phyloP scores from a whole-genome alignment of 768 basidiomycete species.

The Mycena galopus region DNA sequence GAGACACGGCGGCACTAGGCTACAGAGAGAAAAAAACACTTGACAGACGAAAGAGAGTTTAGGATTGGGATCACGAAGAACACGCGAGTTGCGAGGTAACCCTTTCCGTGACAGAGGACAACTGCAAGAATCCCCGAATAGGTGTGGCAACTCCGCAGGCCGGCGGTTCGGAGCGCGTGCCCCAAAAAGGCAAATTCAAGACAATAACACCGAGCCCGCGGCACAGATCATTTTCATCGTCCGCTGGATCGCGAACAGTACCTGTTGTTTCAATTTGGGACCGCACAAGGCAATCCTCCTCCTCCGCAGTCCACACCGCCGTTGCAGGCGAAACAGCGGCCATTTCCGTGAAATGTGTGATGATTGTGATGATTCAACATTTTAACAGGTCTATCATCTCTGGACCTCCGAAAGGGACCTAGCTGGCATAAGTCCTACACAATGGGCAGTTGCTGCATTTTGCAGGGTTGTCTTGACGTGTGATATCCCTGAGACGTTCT shows the following conservation, averaged over 20 bases:
- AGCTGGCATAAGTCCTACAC: no score
- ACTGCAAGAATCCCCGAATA: constrained; percentile 29
- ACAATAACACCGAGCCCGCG: background rate
- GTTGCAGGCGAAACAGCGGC: background rate
- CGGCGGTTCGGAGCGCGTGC: background rate
- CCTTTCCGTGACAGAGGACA: background rate
- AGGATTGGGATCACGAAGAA: constrained; percentile 25
- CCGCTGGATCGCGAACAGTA: no score
- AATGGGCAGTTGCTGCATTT: background rate
- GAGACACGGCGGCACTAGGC: background rate
- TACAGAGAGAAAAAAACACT: background rate
- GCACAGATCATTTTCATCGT: no score
- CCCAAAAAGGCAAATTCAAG: constrained; percentile 14
- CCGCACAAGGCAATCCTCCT: no score
- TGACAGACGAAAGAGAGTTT: constrained; percentile 9
- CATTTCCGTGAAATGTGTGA: background rate
- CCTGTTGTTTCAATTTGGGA: no score
- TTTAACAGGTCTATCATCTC: no score
- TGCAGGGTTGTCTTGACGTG: constrained; percentile 25
- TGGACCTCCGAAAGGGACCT: no score
- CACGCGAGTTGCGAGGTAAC: background rate
- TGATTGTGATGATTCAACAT: background rate
- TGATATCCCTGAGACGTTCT: constrained; percentile 13
- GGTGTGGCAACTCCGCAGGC: constrained; percentile 14
- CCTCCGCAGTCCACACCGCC: background rate